Conservation (phyloP, 1,284 basidiomycete species). For the Sparassis latifolia region DNA sequence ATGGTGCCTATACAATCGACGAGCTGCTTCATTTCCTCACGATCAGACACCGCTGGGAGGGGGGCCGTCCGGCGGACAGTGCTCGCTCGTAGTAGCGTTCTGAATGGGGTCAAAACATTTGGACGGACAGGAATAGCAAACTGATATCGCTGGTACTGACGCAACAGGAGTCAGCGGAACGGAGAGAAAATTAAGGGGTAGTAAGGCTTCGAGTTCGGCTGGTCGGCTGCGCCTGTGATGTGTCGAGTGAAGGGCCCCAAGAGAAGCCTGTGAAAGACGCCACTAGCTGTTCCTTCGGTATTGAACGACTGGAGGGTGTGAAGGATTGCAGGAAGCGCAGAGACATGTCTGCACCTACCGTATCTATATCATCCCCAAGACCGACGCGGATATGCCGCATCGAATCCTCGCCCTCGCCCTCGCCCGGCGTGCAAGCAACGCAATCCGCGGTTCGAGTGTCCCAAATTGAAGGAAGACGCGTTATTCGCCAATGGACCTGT, state of each 20-base stretch:
- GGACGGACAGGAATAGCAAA: slow-evolving; percentile 54
- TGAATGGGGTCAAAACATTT: slow-evolving; percentile 32
- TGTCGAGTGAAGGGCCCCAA: slow-evolving; percentile 67
- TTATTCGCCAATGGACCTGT: no score
- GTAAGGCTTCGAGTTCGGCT: background rate
- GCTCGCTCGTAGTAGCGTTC: slow-evolving; percentile 48
- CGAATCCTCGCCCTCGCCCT: no score
- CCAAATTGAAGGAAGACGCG: no score
- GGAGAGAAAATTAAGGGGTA: slow-evolving; percentile 22
- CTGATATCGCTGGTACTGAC: slow-evolving; percentile 25
- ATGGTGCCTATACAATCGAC: slow-evolving; percentile 74
- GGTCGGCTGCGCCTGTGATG: slow-evolving; percentile 31
- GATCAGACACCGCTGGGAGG: slow-evolving; percentile 61
- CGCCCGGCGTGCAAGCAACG: no score
- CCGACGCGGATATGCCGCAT: no score
- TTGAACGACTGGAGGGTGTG: slow-evolving; percentile 20
- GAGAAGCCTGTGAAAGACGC: slow-evolving; percentile 74
- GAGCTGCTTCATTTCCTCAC: slow-evolving; percentile 77
- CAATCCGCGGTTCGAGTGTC: no score
- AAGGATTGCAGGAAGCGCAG: no score
- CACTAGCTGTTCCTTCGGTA: slow-evolving; percentile 31
- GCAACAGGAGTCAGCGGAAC: slow-evolving; percentile 17
- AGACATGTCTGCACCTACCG: no score
- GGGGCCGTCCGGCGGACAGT: slow-evolving; percentile 51
- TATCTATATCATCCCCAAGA: no score